A percentile compares a stretch with the other conserved stretches of the same genome.
Evolutionary conservation across 2,329 filamentous ascomycete species (phyloP).

Genomic region (Lithohypha guttulata): DNA sequence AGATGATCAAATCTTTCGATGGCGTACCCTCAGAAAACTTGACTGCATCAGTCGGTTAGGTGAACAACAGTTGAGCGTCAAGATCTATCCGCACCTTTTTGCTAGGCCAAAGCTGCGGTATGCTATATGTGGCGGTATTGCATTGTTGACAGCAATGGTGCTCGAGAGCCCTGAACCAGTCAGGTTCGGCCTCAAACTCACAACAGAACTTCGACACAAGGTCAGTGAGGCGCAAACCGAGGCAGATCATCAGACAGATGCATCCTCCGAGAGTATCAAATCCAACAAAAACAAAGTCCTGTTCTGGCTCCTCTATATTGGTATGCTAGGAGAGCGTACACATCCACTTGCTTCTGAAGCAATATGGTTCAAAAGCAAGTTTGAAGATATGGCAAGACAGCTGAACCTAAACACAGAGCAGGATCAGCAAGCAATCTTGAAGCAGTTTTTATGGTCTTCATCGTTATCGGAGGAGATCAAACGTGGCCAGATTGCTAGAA

Average conservation of each 20-base stretch:
- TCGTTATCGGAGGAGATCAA: slow-evolving; percentile 16
- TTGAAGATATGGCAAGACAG: slow-evolving; percentile 6
- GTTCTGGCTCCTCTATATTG: slow-evolving; percentile 19
- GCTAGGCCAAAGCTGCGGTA: slow-evolving; percentile 14
- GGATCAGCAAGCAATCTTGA: slow-evolving; percentile 15
- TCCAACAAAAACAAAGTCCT: slow-evolving; percentile 6
- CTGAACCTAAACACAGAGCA: slow-evolving; percentile 12
- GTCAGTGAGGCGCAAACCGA: background rate
- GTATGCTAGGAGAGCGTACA: slow-evolving; percentile 16
- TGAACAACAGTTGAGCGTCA: slow-evolving; percentile 17
- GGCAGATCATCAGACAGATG: slow-evolving; percentile 5
- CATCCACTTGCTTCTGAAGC: slow-evolving; percentile 11
- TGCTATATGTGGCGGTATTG: slow-evolving; percentile 13
- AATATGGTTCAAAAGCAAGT: slow-evolving; percentile 14
- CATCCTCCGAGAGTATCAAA: slow-evolving; percentile 7
- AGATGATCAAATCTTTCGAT: slow-evolving; percentile 19
- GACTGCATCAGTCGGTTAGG: slow-evolving; percentile 20
- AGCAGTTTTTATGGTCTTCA: slow-evolving; percentile 17
- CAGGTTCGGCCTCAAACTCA: slow-evolving; percentile 18
- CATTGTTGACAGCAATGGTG: slow-evolving; percentile 17
- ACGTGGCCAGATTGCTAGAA: slow-evolving; percentile 11
- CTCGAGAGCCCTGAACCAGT: slow-evolving; percentile 19
- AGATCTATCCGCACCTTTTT: slow-evolving; percentile 20
- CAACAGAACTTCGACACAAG: slow-evolving; percentile 12
- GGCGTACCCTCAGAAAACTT: slow-evolving; percentile 18